Conservation (phyloP, 1,284 basidiomycete genomes). For the Moesziomyces aphidis region DNA sequence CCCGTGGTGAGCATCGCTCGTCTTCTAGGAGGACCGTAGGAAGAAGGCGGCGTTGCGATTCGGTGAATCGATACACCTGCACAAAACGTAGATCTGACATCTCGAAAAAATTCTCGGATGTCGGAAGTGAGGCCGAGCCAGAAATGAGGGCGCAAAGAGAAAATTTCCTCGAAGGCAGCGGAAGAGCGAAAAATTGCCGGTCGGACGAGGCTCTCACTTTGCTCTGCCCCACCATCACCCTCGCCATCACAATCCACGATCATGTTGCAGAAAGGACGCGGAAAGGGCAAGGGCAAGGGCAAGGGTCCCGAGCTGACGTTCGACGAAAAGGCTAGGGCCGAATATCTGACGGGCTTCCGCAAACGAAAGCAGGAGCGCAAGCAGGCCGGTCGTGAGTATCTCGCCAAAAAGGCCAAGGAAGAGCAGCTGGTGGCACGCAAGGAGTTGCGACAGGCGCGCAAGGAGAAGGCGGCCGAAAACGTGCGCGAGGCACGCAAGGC, state of each 20-base stretch:
- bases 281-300: slow-evolving; percentile 24
- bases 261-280: background rate
- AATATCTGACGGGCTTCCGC: slow-evolving; percentile 65
- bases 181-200: too few relatives aligned
- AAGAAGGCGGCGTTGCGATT: too few relatives aligned
- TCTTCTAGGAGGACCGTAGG: too few relatives aligned
- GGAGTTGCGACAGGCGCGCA: slow-evolving; percentile 49
- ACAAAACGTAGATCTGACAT: too few relatives aligned
- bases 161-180: too few relatives aligned
- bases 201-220: too few relatives aligned
- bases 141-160: too few relatives aligned
- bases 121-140: too few relatives aligned
- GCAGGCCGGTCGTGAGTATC: slow-evolving; percentile 55
- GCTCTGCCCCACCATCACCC: too few relatives aligned
- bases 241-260: background rate
- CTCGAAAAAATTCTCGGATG: too few relatives aligned
- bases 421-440: slow-evolving; percentile 42
- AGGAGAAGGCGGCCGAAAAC: slow-evolving; percentile 60
- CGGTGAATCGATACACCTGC: too few relatives aligned
- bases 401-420: slow-evolving; percentile 52
- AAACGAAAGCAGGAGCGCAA: slow-evolving; percentile 65
- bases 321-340: slow-evolving; percentile 61
- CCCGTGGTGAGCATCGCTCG: slow-evolving; percentile 9
- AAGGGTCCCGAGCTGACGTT: slow-evolving; percentile 55
- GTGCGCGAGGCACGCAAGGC: slow-evolving; percentile 55